Base-by-base conservation (phyloP, 352 stramenopile genomes). In the Poterioochromonas sp. region DNA sequence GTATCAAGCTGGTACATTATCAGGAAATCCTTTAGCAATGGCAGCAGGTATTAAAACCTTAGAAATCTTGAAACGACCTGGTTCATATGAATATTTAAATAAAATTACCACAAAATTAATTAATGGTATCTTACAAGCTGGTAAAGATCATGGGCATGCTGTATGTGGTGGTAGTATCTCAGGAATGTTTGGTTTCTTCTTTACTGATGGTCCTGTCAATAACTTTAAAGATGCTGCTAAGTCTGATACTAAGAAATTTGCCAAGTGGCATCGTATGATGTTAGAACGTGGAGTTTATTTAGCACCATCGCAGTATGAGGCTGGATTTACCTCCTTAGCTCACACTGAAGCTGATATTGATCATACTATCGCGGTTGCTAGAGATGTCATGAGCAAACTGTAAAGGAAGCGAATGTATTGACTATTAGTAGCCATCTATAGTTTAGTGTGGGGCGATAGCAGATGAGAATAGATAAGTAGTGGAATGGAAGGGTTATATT, bases 131-230 rank as follows among this genome's bases (percentile, higher is more conserved):
- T 70, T 91, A 26, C 83, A 79, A 26, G 85, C 86, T 32, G 89
- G 82, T 68, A 82, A 89, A 78, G 90, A 90, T 80, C 77, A 87
- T 63, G 89, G 87, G 73, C 88, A 93, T 85, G 85, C 82, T 47
- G 87, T 91, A 53, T 84, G 77, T 71, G 87, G 87, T 79, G 89
- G 86, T 74, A 84, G 81, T 78, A 89, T 90, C 63, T 85, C 84
- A 78, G 89, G 88, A 81, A 94, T 94, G 89, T 93, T 92, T 78
- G 88, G 88, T 60, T 92, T 90, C 84, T 93, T 88, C 83, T 94
- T 94, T 79, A 85, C 83, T 62, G 84, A 92, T 39, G 88, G 88
- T 77, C 88, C 88, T 34, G 89, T 94, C 40, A 89, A 87, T 79
- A 89, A 86, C 81, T 94, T 94, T 79, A 44, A 64, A 39, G 84